A percentile compares a stretch with the other conserved stretches of the same genome.
Conservation (phyloP, 179 eudicot genomes). For the Patellifolia procumbens region DNA sequence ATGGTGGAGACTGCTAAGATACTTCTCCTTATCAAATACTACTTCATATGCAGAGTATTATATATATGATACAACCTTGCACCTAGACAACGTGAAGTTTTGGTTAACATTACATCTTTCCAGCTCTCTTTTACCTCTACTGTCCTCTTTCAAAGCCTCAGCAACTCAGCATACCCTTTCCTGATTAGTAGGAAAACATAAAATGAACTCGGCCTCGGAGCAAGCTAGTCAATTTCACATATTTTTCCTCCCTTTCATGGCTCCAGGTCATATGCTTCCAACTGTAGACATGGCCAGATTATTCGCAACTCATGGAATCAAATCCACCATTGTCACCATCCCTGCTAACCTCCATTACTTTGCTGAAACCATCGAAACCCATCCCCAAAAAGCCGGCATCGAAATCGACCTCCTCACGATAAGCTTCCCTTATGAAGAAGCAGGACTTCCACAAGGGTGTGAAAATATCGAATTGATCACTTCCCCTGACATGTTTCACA, state of each 20-base stretch:
- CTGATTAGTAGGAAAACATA: not conserved
- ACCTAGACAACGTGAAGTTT: too few species aligned
- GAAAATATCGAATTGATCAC: slow-evolving; percentile 17
- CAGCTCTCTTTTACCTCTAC: too few species aligned
- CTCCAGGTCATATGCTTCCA: slow-evolving; percentile 42
- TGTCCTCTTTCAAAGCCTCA: too few species aligned
- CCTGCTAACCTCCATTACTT: slow-evolving; percentile 25
- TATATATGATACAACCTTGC: too few species aligned
- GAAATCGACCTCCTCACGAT: slow-evolving; percentile 23
- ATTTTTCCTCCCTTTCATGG: slow-evolving; percentile 40
- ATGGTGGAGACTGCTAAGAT: too few species aligned
- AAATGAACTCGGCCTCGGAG: slow-evolving; percentile 24
- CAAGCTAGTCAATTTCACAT: slow-evolving; percentile 18
- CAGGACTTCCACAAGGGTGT: slow-evolving; percentile 29
- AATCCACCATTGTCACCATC: slow-evolving; percentile 39
- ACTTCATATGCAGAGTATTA: too few species aligned
- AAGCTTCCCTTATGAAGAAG: slow-evolving; percentile 28
- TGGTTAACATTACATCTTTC: too few species aligned
- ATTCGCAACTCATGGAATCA: slow-evolving; percentile 33
- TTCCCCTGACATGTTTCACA: not conserved
- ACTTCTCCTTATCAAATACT: too few species aligned
- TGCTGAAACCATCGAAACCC: slow-evolving; percentile 7
- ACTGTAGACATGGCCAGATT: slow-evolving; percentile 33
- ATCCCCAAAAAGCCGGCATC: not conserved
- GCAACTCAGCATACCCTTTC: too few species aligned